A percentile compares a stretch with the other conserved stretches of the same genome.
These are phyloP conservation scores for Irpex lacteus DNA, from an alignment of 1,284 basidiomycete species.

Conservation along the genomic window DNA sequence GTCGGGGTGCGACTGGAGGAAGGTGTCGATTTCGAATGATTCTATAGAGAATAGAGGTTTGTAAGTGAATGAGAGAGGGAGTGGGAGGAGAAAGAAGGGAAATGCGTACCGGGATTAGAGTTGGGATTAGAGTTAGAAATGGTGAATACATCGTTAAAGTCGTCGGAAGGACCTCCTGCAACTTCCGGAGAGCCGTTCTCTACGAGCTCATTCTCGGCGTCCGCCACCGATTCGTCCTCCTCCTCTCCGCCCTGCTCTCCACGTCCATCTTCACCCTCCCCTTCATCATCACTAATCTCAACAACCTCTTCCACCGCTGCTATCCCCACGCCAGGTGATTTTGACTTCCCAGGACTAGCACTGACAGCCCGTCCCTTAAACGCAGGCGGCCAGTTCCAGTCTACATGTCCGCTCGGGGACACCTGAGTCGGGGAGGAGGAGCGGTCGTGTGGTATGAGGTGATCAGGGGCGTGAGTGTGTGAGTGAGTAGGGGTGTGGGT, in stretches of 20 bases:
- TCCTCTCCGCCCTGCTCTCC: slow-evolving; percentile 21
- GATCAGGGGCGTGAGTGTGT: neutral
- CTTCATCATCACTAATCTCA: slow-evolving; percentile 28
- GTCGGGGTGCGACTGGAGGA: neutral
- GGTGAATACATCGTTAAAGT: too few species aligned
- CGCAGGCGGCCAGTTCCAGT: slow-evolving; percentile 39
- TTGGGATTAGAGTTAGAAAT: too few species aligned
- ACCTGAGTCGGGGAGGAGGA: slow-evolving; percentile 16
- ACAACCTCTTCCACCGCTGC: slow-evolving; percentile 6
- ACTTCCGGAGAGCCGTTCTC: too few species aligned
- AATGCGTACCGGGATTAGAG: too few species aligned
- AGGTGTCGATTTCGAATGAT: neutral
- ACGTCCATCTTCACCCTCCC: slow-evolving; percentile 8
- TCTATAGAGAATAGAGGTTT: too few species aligned
- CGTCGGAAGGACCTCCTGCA: too few species aligned
- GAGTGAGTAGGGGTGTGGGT: neutral
- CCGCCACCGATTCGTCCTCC: too few species aligned
- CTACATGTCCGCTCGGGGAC: slow-evolving; percentile 25
- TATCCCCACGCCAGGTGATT: too few species aligned
- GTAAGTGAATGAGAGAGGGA: too few species aligned
- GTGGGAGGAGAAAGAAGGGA: too few species aligned
- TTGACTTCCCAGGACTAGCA: slow-evolving; percentile 23
- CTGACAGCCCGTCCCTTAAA: slow-evolving; percentile 24
- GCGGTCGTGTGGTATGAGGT: slow-evolving; percentile 6
- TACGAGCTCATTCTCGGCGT: too few species aligned